These are phyloP conservation scores for Talaromyces nanjingensis DNA, from an alignment of 495 filamentous ascomycete genomes.

Conservation along the genomic window DNA sequence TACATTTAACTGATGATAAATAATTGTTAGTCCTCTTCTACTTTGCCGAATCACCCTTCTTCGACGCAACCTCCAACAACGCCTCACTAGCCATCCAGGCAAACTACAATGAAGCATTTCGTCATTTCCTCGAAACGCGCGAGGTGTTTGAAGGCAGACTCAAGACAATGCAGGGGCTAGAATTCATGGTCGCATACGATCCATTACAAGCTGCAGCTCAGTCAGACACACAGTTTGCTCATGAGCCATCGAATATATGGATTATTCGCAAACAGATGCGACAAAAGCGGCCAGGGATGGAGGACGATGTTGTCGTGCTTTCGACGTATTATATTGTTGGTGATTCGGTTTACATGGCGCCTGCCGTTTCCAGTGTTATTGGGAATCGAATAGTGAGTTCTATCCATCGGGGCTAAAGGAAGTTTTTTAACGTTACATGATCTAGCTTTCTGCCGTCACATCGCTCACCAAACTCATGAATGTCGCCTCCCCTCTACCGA, in stretches of 20 bases:
- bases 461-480: slow-evolving; percentile 63
- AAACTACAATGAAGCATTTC: slow-evolving; percentile 60
- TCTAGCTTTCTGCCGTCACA: slow-evolving; percentile 52
- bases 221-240: slow-evolving; percentile 49
- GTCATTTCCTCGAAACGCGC: slow-evolving; percentile 57
- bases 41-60: slow-evolving; percentile 86
- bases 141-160: slow-evolving; percentile 73
- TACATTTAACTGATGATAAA: background rate
- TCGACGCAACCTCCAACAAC: slow-evolving; percentile 85
- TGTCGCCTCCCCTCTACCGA: slow-evolving; percentile 53
- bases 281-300: slow-evolving; percentile 46
- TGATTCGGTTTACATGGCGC: slow-evolving; percentile 85
- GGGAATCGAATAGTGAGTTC: slow-evolving; percentile 62
- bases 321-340: slow-evolving; percentile 80
- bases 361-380: slow-evolving; percentile 69
- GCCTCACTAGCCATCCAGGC: slow-evolving; percentile 69
- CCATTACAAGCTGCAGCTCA: slow-evolving; percentile 56
- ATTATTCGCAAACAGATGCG: slow-evolving; percentile 86
- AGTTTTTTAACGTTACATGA: slow-evolving; percentile 11
- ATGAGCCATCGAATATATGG: slow-evolving; percentile 65
- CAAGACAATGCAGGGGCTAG: slow-evolving; percentile 71
- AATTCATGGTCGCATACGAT: slow-evolving; percentile 74
- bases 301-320: slow-evolving; percentile 65
- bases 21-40: slow-evolving; percentile 67
- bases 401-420: background rate